Base-by-base conservation (phyloP, 176 grass and related monocot genomes). In the Stipa capillata region DNA sequence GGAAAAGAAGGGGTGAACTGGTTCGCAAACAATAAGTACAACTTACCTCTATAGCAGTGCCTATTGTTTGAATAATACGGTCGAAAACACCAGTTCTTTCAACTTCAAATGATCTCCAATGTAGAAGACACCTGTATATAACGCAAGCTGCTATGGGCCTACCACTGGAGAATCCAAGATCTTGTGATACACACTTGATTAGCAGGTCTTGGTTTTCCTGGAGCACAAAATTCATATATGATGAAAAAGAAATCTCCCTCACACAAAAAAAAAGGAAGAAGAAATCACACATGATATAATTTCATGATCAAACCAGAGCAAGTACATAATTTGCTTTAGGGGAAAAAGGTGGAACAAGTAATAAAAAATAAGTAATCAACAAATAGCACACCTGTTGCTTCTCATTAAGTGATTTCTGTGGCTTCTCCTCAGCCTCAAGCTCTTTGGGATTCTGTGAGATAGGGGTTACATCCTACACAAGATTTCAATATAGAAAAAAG, bases 101-200 rank as follows among this genome's bases (percentile, higher is more conserved):
- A 81, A 99, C 97, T 87, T 99, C 97, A 76, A 99, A 99, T 83
- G 97, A 96, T 92, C 97, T 94, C 97, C 97, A 99, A 56, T 99
- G 92, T 77, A 93, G 91, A 84, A 99, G 92, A 72, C 97, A 96
- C 84, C 79, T 95, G 76, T 96, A 99, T 82, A 96, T 91, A 82
- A 99, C 85, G 43, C 90, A 94, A 93, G 92, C 92, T 71, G 92
- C 92, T 81, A 99, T 94, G 49, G 92, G 90, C 74, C 90, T 93
- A 57, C 90, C 79, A 20, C 84, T 87, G 42, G 92, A 93, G 79
- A 99, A 99, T 73, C 97, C 97, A 33, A 99, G 68, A 84, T 99
- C 97, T 93, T 96, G 92, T 69, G 97, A 99, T 77, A 99, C 86
- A 75, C 88, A 96, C 68, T 99, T 99, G 69, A 99, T 92, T 65